Conservation (phyloP, 768 basidiomycete species). For the Leccinum barrowsii region DNA sequence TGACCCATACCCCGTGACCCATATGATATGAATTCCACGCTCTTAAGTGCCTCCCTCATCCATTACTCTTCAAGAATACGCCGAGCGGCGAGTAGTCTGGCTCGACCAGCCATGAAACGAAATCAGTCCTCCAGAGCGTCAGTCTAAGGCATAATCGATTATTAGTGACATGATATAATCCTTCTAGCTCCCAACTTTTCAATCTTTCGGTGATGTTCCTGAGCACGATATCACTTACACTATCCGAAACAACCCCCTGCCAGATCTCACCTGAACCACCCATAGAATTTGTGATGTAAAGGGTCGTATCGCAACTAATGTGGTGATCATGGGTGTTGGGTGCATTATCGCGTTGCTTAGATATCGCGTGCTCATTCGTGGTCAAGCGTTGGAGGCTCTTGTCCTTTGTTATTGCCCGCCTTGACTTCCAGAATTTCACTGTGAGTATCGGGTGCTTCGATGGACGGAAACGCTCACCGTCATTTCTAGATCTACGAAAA, state of each 20-base stretch:
- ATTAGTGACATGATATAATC: no score
- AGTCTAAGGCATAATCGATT: no score
- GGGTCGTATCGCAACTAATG: constrained; percentile 4
- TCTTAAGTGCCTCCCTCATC: no score
- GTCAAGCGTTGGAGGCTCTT: constrained; percentile 38
- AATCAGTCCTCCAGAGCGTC: no score
- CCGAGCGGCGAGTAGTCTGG: no score
- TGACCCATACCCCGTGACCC: no score
- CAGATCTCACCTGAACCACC: neutral
- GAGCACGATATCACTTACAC: no score
- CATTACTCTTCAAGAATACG: no score
- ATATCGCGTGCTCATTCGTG: neutral
- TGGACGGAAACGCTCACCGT: neutral
- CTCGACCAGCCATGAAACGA: no score
- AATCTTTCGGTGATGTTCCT: no score
- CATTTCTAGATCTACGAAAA: constrained; percentile 42
- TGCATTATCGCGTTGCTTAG: constrained; percentile 3
- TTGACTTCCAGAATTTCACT: constrained; percentile 38
- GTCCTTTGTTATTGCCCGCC: constrained; percentile 38
- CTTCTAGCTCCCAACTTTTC: no score
- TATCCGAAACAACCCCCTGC: neutral
- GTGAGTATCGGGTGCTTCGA: constrained; percentile 25
- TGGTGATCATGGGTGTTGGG: constrained; percentile 23
- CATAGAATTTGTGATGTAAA: neutral
- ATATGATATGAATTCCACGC: no score